Conservation (phyloP, 495 filamentous ascomycete genomes). For the Penicillium diatomitis region DNA sequence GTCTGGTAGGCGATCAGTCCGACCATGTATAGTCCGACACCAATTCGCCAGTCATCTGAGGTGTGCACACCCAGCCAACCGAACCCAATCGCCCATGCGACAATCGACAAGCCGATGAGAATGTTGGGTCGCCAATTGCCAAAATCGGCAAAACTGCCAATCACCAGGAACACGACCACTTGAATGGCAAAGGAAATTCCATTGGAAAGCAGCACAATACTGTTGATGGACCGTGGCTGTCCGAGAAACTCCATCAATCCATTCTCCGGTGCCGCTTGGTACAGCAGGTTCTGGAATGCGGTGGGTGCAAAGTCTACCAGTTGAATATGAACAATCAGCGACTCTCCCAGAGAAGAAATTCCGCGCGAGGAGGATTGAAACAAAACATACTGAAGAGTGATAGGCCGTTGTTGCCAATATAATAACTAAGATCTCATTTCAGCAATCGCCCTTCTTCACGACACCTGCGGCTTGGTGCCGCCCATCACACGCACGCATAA, state of each 20-base stretch:
- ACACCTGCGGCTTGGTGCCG: background rate
- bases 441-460: too few species aligned
- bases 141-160: slow-evolving; percentile 52
- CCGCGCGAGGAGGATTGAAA: background rate
- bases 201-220: slow-evolving; percentile 52
- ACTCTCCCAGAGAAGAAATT: too few species aligned
- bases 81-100: slow-evolving; percentile 53
- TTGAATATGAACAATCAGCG: background rate
- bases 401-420: slow-evolving; percentile 59
- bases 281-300: slow-evolving; percentile 54
- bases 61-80: slow-evolving; percentile 55
- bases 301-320: slow-evolving; percentile 52
- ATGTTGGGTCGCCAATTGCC: slow-evolving; percentile 55
- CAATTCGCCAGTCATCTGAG: slow-evolving; percentile 45
- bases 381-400: slow-evolving; percentile 46
- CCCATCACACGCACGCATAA: slow-evolving; percentile 37
- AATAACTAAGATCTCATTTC: slow-evolving; percentile 36
- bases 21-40: slow-evolving; percentile 51
- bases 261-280: slow-evolving; percentile 43
- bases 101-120: slow-evolving; percentile 46
- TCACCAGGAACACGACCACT: slow-evolving; percentile 47
- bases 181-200: slow-evolving; percentile 58
- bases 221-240: slow-evolving; percentile 43
- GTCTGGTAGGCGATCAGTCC: slow-evolving; percentile 59
- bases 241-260: slow-evolving; percentile 44